Percentiles rank a stretch among this genome's conserved stretches.
Evolutionary conservation across 202 grass and related monocot genomes (phyloP).

Genomic region (Schoenoplectus tabernaemontani): DNA sequence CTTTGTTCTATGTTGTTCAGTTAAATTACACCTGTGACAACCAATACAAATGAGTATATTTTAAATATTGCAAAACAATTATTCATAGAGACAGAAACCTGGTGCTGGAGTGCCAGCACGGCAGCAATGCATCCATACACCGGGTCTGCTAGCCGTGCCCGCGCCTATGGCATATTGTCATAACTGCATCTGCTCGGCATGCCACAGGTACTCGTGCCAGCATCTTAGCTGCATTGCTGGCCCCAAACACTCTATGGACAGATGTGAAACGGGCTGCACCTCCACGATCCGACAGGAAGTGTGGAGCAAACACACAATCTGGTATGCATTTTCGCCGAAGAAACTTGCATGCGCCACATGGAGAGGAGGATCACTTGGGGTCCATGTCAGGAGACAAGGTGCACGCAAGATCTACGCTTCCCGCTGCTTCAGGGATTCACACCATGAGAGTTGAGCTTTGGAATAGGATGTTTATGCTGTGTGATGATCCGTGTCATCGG

Average conservation of each 20-base stretch:
- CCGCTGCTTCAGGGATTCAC: slow-evolving; percentile 23
- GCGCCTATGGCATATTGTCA: slow-evolving; percentile 86
- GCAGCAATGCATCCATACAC: slow-evolving; percentile 86
- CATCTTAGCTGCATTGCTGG: slow-evolving; percentile 92
- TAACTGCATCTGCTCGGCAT: slow-evolving; percentile 43
- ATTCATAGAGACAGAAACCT: slow-evolving; percentile 31
- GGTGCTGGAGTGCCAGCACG: slow-evolving; percentile 70
- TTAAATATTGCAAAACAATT: not conserved
- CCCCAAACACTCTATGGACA: slow-evolving; percentile 67
- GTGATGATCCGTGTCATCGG: not conserved
- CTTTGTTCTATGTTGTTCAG: not conserved
- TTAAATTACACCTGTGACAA: not conserved
- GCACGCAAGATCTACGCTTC: slow-evolving; percentile 26
- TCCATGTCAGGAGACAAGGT: slow-evolving; percentile 3
- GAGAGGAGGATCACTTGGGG: slow-evolving; percentile 26
- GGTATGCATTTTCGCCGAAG: slow-evolving; percentile 60
- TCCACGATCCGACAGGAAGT: slow-evolving; percentile 38
- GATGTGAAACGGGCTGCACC: slow-evolving; percentile 51
- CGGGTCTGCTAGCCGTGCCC: slow-evolving; percentile 71
- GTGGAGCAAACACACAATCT: slow-evolving; percentile 71
- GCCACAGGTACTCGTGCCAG: slow-evolving; percentile 46
- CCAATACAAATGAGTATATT: not conserved
- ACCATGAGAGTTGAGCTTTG: slow-evolving; percentile 26
- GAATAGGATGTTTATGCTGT: not conserved
- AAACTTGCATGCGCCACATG: slow-evolving; percentile 86